Percentiles rank a stretch among this genome's conserved stretches.
These are phyloP conservation scores for Chytriomyces hyalinus DNA, from an alignment of 192 early-diverging fungal species.

Conservation along the genomic window DNA sequence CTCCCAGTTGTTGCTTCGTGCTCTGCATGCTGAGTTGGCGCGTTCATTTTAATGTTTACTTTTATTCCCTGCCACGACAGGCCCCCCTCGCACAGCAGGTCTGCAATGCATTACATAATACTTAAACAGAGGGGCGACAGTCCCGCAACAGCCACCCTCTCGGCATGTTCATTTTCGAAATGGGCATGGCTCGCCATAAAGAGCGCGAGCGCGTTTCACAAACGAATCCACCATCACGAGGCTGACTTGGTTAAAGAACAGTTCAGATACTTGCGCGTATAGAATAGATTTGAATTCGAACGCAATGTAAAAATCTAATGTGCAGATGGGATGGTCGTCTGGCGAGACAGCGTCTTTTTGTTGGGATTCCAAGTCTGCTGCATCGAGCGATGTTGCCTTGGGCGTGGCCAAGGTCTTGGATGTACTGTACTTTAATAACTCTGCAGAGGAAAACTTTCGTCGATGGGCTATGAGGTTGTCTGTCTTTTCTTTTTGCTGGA, in stretches of 20 bases:
- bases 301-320: slow-evolving; percentile 74
- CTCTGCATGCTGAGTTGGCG: too few species aligned
- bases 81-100: too few species aligned
- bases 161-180: background rate
- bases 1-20: too few species aligned
- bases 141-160: too few species aligned
- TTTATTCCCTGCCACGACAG: background rate
- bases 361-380: slow-evolving; percentile 24
- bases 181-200: slow-evolving; percentile 52
- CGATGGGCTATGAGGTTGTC: too few species aligned
- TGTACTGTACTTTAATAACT: background rate
- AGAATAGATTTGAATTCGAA: slow-evolving; percentile 84
- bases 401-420: background rate
- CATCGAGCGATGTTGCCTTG: background rate
- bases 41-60: too few species aligned
- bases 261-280: slow-evolving; percentile 77
- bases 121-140: too few species aligned
- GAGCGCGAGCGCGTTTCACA: slow-evolving; percentile 54
- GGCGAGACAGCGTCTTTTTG: background rate
- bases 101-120: too few species aligned
- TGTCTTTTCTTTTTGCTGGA: too few species aligned
- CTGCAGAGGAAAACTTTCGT: background rate
- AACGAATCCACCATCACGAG: slow-evolving; percentile 77
- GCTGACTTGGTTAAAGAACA: slow-evolving; percentile 82
- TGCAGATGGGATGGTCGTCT: slow-evolving; percentile 57